Evolutionary conservation across 805 yeast genomes (phyloP).

Genomic region (Komagataella ulmi): DNA sequence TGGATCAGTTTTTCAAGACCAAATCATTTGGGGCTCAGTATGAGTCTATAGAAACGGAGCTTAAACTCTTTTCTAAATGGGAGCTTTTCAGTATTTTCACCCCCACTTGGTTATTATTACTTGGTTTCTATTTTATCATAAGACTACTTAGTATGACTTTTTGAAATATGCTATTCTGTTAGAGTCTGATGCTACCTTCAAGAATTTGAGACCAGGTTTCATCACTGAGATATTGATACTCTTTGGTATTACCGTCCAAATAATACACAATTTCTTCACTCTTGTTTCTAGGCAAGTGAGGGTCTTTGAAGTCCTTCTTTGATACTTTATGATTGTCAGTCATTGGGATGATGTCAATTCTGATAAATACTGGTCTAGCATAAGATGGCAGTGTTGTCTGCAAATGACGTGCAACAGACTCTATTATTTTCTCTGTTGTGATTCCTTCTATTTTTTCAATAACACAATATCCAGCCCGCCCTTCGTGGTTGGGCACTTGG

Average conservation of each 20-base stretch:
- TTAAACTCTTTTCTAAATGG: conserved; percentile 10
- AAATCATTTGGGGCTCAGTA: conserved; percentile 29
- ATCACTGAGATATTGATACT: conserved; percentile 43
- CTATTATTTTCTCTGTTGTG: conserved; percentile 11
- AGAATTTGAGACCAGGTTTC: conserved; percentile 35
- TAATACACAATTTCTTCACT: conserved; percentile 58
- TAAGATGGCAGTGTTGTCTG: conserved; percentile 53
- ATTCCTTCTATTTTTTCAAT: conserved; percentile 32
- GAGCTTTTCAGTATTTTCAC: conserved; percentile 15
- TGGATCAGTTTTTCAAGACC: conserved; percentile 44
- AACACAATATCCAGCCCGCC: conserved; percentile 87
- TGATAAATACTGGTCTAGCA: conserved; percentile 75
- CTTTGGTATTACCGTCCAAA: conserved; percentile 31
- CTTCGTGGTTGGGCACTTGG: conserved; percentile 77
- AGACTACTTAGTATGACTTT: background rate
- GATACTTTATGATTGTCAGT: conserved; percentile 78
- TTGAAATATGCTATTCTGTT: background rate
- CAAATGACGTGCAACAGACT: conserved; percentile 18
- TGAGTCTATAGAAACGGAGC: conserved; percentile 4
- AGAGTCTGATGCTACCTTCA: conserved; percentile 11
- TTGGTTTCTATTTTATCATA: background rate
- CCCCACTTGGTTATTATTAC: conserved; percentile 3
- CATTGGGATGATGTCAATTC: conserved; percentile 51
- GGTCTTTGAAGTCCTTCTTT: conserved; percentile 55
- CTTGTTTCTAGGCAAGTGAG: conserved; percentile 47